Conservation (phyloP, 495 filamentous ascomycete genomes). For the Poronia punctata region DNA sequence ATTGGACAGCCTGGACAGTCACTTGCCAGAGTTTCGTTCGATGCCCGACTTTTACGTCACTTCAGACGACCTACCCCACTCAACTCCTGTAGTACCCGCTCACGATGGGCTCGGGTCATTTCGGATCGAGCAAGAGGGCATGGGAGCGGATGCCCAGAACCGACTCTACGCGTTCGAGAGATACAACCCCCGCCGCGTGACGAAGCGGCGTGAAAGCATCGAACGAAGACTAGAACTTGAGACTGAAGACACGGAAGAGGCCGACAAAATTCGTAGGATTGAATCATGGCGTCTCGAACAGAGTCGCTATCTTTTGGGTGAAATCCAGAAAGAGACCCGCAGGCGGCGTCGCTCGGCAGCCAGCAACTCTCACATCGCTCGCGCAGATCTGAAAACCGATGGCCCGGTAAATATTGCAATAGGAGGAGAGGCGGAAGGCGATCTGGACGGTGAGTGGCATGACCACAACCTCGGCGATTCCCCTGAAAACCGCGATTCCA, state of each 20-base stretch:
- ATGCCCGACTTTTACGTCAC: constrained; percentile 47
- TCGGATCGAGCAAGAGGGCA: constrained; percentile 34
- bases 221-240: constrained; percentile 49
- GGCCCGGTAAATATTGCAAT: constrained; percentile 13
- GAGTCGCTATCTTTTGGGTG: constrained; percentile 72
- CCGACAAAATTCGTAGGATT: constrained; percentile 72
- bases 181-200: constrained; percentile 66
- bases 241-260: constrained; percentile 49
- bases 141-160: constrained; percentile 54
- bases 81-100: constrained; percentile 64
- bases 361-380: constrained; percentile 10
- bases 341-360: constrained; percentile 43
- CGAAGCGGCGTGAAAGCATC: constrained; percentile 57
- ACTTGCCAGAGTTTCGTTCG: constrained; percentile 74
- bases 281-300: constrained; percentile 91
- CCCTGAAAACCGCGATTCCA: constrained; percentile 46
- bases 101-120: constrained; percentile 93
- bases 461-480: constrained; percentile 30
- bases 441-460: constrained; percentile 31
- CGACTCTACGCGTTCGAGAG: constrained; percentile 80
- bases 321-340: constrained; percentile 80
- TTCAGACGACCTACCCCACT: constrained; percentile 28
- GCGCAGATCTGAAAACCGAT: constrained; percentile 14
- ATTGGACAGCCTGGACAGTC: constrained; percentile 85
- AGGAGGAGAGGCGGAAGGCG: constrained; percentile 28